Percentiles rank a stretch among this genome's conserved stretches.
These are phyloP conservation scores for Euptelea pleiosperma DNA, from an alignment of 164 flowering plant species.

Conservation along the genomic window DNA sequence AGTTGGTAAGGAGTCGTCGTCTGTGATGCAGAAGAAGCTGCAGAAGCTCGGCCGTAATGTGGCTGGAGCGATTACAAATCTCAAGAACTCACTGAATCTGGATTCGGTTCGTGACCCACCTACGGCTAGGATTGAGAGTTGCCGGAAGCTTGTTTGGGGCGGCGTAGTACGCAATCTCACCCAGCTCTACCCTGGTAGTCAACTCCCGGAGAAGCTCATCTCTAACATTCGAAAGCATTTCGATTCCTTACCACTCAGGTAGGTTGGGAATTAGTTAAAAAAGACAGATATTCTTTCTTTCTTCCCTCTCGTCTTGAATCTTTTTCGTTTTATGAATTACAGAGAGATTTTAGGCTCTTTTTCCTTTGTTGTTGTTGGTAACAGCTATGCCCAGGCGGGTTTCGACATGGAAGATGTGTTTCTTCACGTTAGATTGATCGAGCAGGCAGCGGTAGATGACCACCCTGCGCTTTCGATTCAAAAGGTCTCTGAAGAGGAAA, in stretches of 20 bases:
- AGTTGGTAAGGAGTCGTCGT: slow-evolving; percentile 28
- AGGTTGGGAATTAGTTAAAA: background rate
- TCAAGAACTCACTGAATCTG: slow-evolving; percentile 71
- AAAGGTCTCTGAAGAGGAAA: slow-evolving; percentile 53
- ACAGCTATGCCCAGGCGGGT: slow-evolving; percentile 85
- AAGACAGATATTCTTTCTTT: background rate
- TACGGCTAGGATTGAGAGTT: slow-evolving; percentile 35
- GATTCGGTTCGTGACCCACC: slow-evolving; percentile 50
- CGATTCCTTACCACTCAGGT: slow-evolving; percentile 91
- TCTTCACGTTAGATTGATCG: slow-evolving; percentile 72
- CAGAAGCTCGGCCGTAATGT: slow-evolving; percentile 77
- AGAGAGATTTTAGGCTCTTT: too few species aligned
- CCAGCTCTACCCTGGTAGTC: slow-evolving; percentile 91
- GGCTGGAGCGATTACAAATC: slow-evolving; percentile 66
- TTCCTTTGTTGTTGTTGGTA: slow-evolving; percentile 1
- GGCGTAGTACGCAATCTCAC: slow-evolving; percentile 75
- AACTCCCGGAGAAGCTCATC: slow-evolving; percentile 88
- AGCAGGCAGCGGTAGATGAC: slow-evolving; percentile 63
- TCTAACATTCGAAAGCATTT: slow-evolving; percentile 86
- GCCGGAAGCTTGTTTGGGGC: slow-evolving; percentile 71
- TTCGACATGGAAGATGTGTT: slow-evolving; percentile 95
- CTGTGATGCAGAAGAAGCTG: slow-evolving; percentile 60
- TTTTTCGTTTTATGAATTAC: background rate
- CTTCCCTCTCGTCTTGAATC: background rate
- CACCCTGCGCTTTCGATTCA: slow-evolving; percentile 72